These are phyloP conservation scores for Trypanosoma brucei DNA, from an alignment of 208 protist species.

Conservation along the genomic window DNA sequence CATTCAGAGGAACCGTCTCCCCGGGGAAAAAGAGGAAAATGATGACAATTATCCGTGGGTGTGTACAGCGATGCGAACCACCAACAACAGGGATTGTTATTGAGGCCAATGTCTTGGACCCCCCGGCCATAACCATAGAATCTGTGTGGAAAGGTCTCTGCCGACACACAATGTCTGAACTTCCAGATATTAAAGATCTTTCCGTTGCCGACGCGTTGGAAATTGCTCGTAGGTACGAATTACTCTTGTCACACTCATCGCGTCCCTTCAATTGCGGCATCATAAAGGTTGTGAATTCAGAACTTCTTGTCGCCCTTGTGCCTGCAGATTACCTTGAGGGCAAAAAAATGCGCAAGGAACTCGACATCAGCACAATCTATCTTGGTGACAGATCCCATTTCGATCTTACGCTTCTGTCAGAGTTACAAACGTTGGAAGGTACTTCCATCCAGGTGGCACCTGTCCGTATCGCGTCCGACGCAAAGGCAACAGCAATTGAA, in stretches of 20 bases:
- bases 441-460: slow-evolving; percentile 29
- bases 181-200: slow-evolving; percentile 39
- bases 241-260: slow-evolving; percentile 32
- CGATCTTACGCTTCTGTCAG: slow-evolving; percentile 42
- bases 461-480: slow-evolving; percentile 46
- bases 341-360: slow-evolving; percentile 10
- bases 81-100: slow-evolving; percentile 30
- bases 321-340: slow-evolving; percentile 15
- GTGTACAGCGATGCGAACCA: slow-evolving; percentile 29
- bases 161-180: slow-evolving; percentile 24
- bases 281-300: slow-evolving; percentile 24
- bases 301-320: slow-evolving; percentile 15
- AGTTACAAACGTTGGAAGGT: slow-evolving; percentile 35
- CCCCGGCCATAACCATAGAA: slow-evolving; percentile 13
- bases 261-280: slow-evolving; percentile 29
- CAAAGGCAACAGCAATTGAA: slow-evolving; percentile 35
- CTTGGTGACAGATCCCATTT: slow-evolving; percentile 28
- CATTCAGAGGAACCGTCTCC: slow-evolving; percentile 20
- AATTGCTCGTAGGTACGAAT: slow-evolving; percentile 39
- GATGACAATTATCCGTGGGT: slow-evolving; percentile 41
- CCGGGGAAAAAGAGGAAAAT: slow-evolving; percentile 15
- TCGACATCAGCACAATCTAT: slow-evolving; percentile 13
- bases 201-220: slow-evolving; percentile 28
- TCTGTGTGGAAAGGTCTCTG: slow-evolving; percentile 45
- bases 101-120: slow-evolving; percentile 47